Evolutionary conservation across 2,329 filamentous ascomycete species (phyloP).

Genomic region (Hymenotorrendiella dingleyae): DNA sequence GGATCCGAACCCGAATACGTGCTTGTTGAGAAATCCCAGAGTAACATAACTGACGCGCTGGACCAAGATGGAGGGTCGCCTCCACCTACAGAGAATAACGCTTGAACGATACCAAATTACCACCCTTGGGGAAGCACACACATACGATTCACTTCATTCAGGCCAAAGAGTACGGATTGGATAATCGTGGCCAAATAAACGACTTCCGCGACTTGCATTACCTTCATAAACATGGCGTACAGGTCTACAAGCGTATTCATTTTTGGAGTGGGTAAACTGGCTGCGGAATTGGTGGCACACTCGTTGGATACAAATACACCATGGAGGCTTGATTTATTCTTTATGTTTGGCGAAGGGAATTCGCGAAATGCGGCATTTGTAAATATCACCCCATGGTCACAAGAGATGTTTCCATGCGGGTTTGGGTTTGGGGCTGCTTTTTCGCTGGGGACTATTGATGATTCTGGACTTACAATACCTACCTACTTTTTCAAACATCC

Average conservation of each 20-base stretch:
- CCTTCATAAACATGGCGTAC: conserved; percentile 1
- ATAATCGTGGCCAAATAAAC: too few relatives aligned
- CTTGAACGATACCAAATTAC: background rate
- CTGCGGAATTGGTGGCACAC: background rate
- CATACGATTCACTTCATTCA: too few relatives aligned
- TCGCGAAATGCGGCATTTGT: conserved; percentile 14
- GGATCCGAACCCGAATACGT: conserved; percentile 26
- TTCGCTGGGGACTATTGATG: too few relatives aligned
- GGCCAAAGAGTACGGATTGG: background rate
- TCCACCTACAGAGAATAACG: conserved; percentile 7
- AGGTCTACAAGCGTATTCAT: background rate
- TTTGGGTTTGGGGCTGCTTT: too few relatives aligned
- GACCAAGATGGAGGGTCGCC: conserved; percentile 24
- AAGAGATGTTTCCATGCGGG: conserved; percentile 12
- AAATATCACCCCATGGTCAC: conserved; percentile 23
- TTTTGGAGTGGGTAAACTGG: background rate
- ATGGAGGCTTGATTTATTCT: background rate
- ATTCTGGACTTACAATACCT: too few relatives aligned
- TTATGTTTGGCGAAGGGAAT: conserved; percentile 8
- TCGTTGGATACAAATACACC: conserved; percentile 4
- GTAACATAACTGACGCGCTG: conserved; percentile 20
- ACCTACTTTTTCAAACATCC: too few relatives aligned
- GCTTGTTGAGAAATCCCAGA: conserved; percentile 15
- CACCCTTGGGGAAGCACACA: background rate
- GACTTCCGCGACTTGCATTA: background rate